Evolutionary conservation across 2,329 filamentous ascomycete genomes (phyloP).

Genomic region (Beauveria sp.): DNA sequence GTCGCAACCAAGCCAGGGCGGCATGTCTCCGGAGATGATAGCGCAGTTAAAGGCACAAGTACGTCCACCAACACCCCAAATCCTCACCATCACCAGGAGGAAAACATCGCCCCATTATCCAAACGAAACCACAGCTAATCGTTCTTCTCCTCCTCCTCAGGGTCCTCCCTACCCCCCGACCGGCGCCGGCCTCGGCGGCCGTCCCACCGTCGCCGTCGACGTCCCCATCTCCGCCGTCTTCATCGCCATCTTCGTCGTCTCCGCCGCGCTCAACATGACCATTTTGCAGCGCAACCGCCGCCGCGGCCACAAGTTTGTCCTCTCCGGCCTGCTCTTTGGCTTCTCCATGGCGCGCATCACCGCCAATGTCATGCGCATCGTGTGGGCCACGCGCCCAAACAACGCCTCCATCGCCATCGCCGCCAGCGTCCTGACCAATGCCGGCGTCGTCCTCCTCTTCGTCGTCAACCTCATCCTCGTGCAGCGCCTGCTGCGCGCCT

Average conservation of each 20-base stretch:
- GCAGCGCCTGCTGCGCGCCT: slow-evolving; percentile 66
- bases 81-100: not conserved
- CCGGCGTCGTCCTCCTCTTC: slow-evolving; percentile 68
- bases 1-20: not conserved
- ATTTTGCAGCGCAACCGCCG: slow-evolving; percentile 45
- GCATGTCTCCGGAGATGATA: not conserved
- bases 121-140: not conserved
- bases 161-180: slow-evolving; percentile 32
- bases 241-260: slow-evolving; percentile 46
- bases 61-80: not conserved
- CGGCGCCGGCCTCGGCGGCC: slow-evolving; percentile 46
- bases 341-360: slow-evolving; percentile 49
- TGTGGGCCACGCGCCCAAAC: slow-evolving; percentile 38
- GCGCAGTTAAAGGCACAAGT: not conserved
- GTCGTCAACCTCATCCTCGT: slow-evolving; percentile 71
- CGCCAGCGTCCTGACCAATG: slow-evolving; percentile 62
- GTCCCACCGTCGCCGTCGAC: slow-evolving; percentile 51
- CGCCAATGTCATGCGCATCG: slow-evolving; percentile 45
- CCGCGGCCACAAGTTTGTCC: slow-evolving; percentile 49
- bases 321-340: slow-evolving; percentile 50
- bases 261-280: slow-evolving; percentile 50
- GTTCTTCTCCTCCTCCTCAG: slow-evolving; percentile 13
- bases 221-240: slow-evolving; percentile 58
- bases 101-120: no score
- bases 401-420: slow-evolving; percentile 43